Percentiles rank a stretch among this genome's conserved stretches.
phyloP scores from a whole-genome alignment of 2,329 filamentous ascomycete genomes.

The Pseudopyricularia cyperi region DNA sequence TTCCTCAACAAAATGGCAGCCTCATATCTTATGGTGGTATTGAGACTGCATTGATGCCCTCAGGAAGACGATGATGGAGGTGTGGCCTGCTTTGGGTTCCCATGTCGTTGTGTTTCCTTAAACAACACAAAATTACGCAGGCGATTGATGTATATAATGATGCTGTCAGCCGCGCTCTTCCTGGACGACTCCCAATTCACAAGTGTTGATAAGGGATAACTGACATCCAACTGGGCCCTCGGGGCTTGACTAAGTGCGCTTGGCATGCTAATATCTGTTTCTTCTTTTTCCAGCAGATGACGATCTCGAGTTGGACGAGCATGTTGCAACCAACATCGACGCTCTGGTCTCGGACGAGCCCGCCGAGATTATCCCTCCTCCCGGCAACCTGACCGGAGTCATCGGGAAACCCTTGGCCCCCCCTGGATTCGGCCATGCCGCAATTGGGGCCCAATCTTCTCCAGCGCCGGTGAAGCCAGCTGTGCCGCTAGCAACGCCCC shows the following conservation, averaged over 20 bases:
- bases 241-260: not conserved
- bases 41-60: constrained; percentile 9
- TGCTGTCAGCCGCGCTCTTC: not conserved
- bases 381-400: constrained; percentile 9
- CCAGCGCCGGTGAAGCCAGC: not conserved
- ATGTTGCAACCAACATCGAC: constrained; percentile 45
- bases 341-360: constrained; percentile 53
- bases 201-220: not conserved
- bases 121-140: not conserved
- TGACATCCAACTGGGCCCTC: not conserved
- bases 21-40: not conserved
- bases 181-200: not conserved
- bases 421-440: constrained; percentile 25
- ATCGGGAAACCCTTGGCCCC: constrained; percentile 26
- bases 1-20: constrained; percentile 1
- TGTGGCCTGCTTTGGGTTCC: not conserved
- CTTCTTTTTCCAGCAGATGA: constrained; percentile 38
- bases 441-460: not conserved
- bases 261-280: constrained; percentile 6
- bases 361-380: constrained; percentile 12
- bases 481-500: not conserved
- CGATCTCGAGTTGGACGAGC: constrained; percentile 49
- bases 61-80: constrained; percentile 51
- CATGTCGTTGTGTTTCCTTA: not conserved
- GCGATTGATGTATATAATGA: constrained; percentile 28